Base-by-base conservation (phyloP, 352 stramenopile genomes). In the Globisporangium ultimum region DNA sequence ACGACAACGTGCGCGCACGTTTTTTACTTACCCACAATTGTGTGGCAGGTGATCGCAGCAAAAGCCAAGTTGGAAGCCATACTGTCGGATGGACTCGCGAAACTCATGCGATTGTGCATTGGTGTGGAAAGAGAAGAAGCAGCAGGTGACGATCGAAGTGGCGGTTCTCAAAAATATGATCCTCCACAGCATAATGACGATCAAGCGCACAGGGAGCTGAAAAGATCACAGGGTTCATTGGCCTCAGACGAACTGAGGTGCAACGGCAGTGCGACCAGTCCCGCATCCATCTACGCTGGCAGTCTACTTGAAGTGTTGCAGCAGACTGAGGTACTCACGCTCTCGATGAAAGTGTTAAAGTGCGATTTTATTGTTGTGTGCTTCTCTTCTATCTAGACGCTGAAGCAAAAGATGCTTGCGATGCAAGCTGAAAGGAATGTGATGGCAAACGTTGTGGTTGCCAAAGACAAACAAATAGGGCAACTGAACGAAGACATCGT, bases 401-500 rank as follows among this genome's bases (percentile, higher is more conserved):
- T 88, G n/a, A 77, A 81, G 32, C 64, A 53, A 0, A 61, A 52
- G 5, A 64, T 76, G 22, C 38, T 88, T 3, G 71, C 73, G 5
- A 53, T 69, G n/a, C 64, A 57, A 8, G 70, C 69, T 2, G 72
- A 91, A 60, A 74, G 78, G 43, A 64, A 63, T 6, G 32, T 56
- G 13, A 54, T 91, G 13, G 24, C 55, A 3, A 64, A 71, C 28
- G 15, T 52, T 11, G 59, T 80, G 15, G 46, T 62, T 1, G 57
- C 74, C 12, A 70, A 76, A 28, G 64, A 83, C 13, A 53, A 56
- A n/a, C 55, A 77, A 18, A 22, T 85, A 0, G 59, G 24, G 3
- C 55, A 71, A 24, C 46, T 89, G 9, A 62, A 64, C 0, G 74
- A 88, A 51, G 73, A 91, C 53, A 63, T 89, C 15, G 54, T 63